These are phyloP conservation scores for Metschnikowia bowlesiae DNA, from an alignment of 805 yeast species.

Conservation along the genomic window DNA sequence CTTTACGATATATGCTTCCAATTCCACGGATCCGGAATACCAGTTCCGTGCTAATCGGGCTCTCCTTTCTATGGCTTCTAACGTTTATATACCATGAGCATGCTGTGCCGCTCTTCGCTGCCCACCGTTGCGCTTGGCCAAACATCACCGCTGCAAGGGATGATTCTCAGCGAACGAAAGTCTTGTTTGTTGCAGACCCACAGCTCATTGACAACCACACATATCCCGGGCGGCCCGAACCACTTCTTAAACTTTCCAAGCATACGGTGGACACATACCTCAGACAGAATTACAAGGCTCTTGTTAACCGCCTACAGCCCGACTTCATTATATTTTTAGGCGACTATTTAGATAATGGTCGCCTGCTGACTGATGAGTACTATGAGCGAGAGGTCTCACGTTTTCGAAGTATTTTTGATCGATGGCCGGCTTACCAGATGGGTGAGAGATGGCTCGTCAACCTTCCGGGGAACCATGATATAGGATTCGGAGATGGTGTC, in stretches of 20 bases:
- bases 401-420: constrained; percentile 30
- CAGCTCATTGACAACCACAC: constrained; percentile 43
- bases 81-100: constrained; percentile 33
- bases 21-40: constrained; percentile 20
- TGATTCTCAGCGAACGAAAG: constrained; percentile 18
- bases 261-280: constrained; percentile 40
- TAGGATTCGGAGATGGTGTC: constrained; percentile 26
- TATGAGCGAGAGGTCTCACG: constrained; percentile 26
- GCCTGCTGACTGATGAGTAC: constrained; percentile 30
- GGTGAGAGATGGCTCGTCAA: constrained; percentile 29
- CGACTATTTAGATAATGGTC: constrained; percentile 41
- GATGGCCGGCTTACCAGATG: constrained; percentile 17
- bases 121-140: constrained; percentile 32
- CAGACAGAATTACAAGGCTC: constrained; percentile 32
- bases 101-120: constrained; percentile 23
- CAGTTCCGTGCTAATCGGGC: constrained; percentile 23
- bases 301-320: constrained; percentile 30
- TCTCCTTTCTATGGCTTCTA: constrained; percentile 26
- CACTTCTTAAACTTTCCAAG: constrained; percentile 30
- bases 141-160: neutral
- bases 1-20: neutral
- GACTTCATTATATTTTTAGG: constrained; percentile 39
- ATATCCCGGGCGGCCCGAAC: constrained; percentile 35
- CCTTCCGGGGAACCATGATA: constrained; percentile 28
- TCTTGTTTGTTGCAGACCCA: constrained; percentile 41